Evolutionary conservation across 2,329 filamentous ascomycete genomes (phyloP).

Genomic region (Huntiella omanensis): DNA sequence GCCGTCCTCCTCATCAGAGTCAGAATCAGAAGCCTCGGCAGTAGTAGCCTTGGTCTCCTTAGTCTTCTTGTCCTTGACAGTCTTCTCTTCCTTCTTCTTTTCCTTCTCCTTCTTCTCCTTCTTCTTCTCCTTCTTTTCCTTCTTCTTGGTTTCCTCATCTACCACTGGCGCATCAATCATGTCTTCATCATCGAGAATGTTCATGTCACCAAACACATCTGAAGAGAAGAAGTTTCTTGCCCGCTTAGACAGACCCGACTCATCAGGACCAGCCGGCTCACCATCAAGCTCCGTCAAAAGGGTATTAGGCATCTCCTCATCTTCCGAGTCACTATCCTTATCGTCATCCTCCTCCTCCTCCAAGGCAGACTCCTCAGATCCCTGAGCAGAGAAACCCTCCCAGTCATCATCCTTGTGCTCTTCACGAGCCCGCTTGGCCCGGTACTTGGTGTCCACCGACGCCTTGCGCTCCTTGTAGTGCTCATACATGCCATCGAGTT

Average conservation of each 20-base stretch:
- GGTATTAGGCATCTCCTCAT: conserved; percentile 17
- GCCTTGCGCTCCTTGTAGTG: conserved; percentile 66
- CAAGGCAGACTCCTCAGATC: conserved; percentile 34
- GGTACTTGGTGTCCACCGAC: conserved; percentile 66
- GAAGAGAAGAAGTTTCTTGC: conserved; percentile 85
- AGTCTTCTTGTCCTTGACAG: conserved; percentile 1
- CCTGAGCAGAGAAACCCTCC: conserved; percentile 65
- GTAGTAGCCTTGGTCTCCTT: conserved; percentile 2
- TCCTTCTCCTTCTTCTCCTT: conserved; percentile 16
- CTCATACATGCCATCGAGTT: conserved; percentile 77
- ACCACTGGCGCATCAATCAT: conserved; percentile 14
- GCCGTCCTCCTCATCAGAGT: conserved; percentile 19
- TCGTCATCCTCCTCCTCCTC: conserved; percentile 32
- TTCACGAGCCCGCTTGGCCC: conserved; percentile 73
- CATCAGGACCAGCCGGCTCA: conserved; percentile 18
- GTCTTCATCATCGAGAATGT: conserved; percentile 23
- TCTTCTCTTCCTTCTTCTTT: conserved; percentile 11
- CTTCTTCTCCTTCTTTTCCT: conserved; percentile 18
- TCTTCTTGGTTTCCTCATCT: conserved; percentile 17
- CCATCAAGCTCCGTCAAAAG: conserved; percentile 24
- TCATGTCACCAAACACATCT: conserved; percentile 78
- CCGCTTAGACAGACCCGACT: conserved; percentile 49
- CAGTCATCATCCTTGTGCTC: conserved; percentile 75
- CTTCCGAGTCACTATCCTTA: conserved; percentile 16
- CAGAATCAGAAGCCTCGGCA: conserved; percentile 11